These are phyloP conservation scores for Lactarius psammicola DNA, from an alignment of 768 basidiomycete species.

Conservation along the genomic window DNA sequence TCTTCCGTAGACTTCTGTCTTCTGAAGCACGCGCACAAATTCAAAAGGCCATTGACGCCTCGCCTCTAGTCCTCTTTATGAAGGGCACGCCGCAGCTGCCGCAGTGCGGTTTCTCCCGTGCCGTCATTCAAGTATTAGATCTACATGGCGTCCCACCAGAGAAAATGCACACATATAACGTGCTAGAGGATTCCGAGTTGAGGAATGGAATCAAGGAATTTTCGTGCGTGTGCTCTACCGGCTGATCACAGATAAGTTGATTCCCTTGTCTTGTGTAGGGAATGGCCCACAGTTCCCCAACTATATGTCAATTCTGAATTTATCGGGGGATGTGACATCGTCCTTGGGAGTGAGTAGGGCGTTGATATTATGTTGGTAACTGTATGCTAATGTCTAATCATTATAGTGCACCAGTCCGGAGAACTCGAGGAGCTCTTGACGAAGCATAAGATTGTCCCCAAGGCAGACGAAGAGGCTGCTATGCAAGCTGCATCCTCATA, in stretches of 20 bases:
- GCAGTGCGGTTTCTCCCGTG: slow-evolving; percentile 95
- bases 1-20: slow-evolving; percentile 52
- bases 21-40: slow-evolving; percentile 61
- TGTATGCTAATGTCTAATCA: slow-evolving; percentile 13
- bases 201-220: slow-evolving; percentile 91
- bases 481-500: slow-evolving; percentile 27
- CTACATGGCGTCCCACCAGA: slow-evolving; percentile 74
- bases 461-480: slow-evolving; percentile 34
- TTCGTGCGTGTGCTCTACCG: slow-evolving; percentile 61
- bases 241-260: background rate
- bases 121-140: slow-evolving; percentile 87
- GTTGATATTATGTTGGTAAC: slow-evolving; percentile 4
- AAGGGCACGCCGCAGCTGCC: slow-evolving; percentile 88
- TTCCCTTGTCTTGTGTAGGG: slow-evolving; percentile 45
- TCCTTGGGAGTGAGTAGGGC: slow-evolving; percentile 72
- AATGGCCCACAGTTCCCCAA: slow-evolving; percentile 98
- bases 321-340: slow-evolving; percentile 94
- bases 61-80: slow-evolving; percentile 95
- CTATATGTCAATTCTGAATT: slow-evolving; percentile 94
- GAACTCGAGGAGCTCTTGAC: slow-evolving; percentile 83
- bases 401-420: slow-evolving; percentile 91
- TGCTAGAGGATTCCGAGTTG: slow-evolving; percentile 81
- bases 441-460: slow-evolving; percentile 67
- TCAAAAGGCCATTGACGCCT: slow-evolving; percentile 67
- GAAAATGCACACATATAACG: slow-evolving; percentile 88